Base-by-base conservation (phyloP, 2,329 filamentous ascomycete species). In the Pyrenophora tritici-repentis region DNA sequence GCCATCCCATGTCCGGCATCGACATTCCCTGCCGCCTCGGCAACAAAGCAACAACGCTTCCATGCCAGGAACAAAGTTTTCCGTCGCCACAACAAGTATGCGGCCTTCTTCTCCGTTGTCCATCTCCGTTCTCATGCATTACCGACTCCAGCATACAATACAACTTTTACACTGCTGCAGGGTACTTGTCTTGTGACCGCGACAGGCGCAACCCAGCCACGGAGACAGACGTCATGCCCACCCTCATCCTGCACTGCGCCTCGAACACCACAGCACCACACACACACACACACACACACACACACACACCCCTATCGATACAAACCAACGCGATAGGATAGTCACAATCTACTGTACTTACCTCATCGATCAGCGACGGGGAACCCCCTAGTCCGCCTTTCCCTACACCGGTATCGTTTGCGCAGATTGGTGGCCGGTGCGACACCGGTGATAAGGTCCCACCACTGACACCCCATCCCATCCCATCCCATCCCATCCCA, bases 171-270 rank as follows among this genome's bases (percentile, higher is more conserved):
- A n/a, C n/a, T n/a, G n/a, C n/a, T n/a, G n/a, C n/a, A n/a, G n/a
- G n/a, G n/a, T n/a, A n/a, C n/a, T n/a, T n/a, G 26, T 9, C 9
- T 29, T 29, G 26, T 29, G 26, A 29, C 26, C 18, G 18, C 5
- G 18, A 20, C 18, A 20, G 18, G 18, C 18, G 18, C 3, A 20
- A 20, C 18, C 18, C 22, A 18, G 43, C 35, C 58, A 32, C 16
- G 33, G 18, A 20, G 18, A 40, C 41, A 50, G 44, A 61, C 60
- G 60, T 63, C 60, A 63, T 59, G 42, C 13, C 22, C 47, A 10
- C 16, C 44, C 33, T n/a, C n/a, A n/a, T n/a, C n/a, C n/a, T n/a
- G n/a, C n/a, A n/a, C n/a, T n/a, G n/a, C n/a, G n/a, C n/a, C n/a
- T n/a, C n/a, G n/a, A n/a, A n/a, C n/a, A n/a, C n/a, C n/a, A n/a